These are phyloP conservation scores for Vigna mungo DNA, from an alignment of 306 rosid genomes.

Conservation along the genomic window DNA sequence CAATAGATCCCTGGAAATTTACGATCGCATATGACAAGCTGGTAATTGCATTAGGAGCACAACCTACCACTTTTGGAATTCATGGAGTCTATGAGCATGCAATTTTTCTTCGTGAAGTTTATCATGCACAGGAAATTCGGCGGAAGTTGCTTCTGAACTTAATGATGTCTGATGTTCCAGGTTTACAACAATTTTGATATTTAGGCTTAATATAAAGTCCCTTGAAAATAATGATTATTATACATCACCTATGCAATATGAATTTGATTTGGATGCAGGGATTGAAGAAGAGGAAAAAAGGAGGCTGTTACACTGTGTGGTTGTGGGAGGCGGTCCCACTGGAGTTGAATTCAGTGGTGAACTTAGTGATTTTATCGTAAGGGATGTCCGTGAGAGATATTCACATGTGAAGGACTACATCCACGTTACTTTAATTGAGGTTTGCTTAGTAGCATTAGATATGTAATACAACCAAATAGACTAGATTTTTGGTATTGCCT, in stretches of 20 bases:
- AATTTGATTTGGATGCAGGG: conserved; percentile 63
- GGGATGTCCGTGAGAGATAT: conserved; percentile 87
- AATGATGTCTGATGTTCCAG: conserved; percentile 93
- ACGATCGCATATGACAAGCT: conserved; percentile 82
- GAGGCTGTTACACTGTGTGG: conserved; percentile 92
- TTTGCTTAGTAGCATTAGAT: conserved; percentile 45
- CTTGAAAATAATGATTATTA: conserved; percentile 33
- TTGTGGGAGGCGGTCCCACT: conserved; percentile 99
- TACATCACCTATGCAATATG: conserved; percentile 10
- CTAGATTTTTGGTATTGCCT: neutral
- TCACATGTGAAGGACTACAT: conserved; percentile 89
- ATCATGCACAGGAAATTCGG: conserved; percentile 98
- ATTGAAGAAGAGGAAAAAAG: conserved; percentile 73
- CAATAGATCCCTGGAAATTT: conserved; percentile 85
- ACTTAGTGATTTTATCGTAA: conserved; percentile 91
- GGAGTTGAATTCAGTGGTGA: conserved; percentile 99
- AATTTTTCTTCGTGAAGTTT: conserved; percentile 89
- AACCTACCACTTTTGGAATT: conserved; percentile 89
- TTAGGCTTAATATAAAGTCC: conserved; percentile 19
- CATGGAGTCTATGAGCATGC: conserved; percentile 86
- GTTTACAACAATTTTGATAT: conserved; percentile 48
- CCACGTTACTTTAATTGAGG: conserved; percentile 95
- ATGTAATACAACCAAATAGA: conserved; percentile 30
- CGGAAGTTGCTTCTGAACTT: conserved; percentile 88
- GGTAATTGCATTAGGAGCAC: conserved; percentile 86